Evolutionary conservation across 768 basidiomycete genomes (phyloP).

Genomic region (Leccinum subgranulosum): DNA sequence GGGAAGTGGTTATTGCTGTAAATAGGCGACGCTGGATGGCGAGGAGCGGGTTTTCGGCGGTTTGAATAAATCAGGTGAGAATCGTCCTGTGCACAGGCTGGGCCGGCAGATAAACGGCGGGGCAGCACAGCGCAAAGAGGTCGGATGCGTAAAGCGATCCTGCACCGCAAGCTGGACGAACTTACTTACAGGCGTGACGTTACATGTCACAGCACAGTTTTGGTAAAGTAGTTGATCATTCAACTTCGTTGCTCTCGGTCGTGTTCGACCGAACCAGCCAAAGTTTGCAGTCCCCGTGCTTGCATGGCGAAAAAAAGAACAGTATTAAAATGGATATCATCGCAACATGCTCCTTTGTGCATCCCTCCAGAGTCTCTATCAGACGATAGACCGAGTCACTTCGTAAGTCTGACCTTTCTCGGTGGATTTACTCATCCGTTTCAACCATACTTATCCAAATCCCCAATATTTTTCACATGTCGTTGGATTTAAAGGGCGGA

Average conservation of each 20-base stretch:
- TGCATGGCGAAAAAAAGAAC: neutral
- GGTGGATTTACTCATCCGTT: neutral
- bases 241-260: conserved; percentile 13
- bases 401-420: neutral
- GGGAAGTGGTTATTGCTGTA: conserved; percentile 16
- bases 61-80: conserved; percentile 11
- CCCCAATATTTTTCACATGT: neutral
- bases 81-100: conserved; percentile 5
- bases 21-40: conserved; percentile 3
- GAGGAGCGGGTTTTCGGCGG: conserved; percentile 7
- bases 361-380: neutral
- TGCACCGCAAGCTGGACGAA: conserved; percentile 29
- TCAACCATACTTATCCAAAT: neutral
- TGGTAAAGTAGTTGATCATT: conserved; percentile 32
- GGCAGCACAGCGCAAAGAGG: conserved; percentile 12
- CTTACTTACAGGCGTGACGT: conserved; percentile 38
- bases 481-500: neutral
- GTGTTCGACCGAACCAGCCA: conserved; percentile 11
- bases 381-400: neutral
- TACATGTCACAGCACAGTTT: conserved; percentile 32
- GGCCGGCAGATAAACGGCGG: conserved; percentile 9
- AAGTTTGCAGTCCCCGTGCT: neutral
- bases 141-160: conserved; percentile 26
- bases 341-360: neutral
- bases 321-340: no score